phyloP scores from a whole-genome alignment of 768 basidiomycete species.

The Guyanaporus albipodus region DNA sequence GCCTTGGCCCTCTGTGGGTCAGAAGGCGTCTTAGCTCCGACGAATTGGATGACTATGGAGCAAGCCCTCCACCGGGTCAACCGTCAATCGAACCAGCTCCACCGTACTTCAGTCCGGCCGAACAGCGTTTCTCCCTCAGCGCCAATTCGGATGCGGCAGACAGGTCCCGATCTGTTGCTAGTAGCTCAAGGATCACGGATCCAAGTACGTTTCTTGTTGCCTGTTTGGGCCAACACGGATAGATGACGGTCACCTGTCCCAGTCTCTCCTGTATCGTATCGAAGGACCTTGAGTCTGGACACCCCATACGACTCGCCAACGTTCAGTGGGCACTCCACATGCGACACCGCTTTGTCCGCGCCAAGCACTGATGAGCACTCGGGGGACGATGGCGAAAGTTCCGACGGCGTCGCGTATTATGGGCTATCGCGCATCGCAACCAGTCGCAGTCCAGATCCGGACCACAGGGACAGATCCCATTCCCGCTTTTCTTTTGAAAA shows the following conservation, averaged over 20 bases:
- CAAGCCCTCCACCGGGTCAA: neutral
- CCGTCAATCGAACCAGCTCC: slow-evolving; percentile 28
- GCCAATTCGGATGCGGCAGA: neutral
- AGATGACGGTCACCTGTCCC: neutral
- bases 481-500: slow-evolving; percentile 53
- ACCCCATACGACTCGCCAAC: no score
- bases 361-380: slow-evolving; percentile 42
- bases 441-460: slow-evolving; percentile 17
- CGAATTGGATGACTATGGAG: neutral
- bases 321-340: slow-evolving; percentile 8
- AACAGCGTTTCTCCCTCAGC: neutral
- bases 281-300: no score
- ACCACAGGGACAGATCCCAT: slow-evolving; percentile 33
- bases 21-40: slow-evolving; percentile 10
- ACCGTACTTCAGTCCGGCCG: slow-evolving; percentile 25
- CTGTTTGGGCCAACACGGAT: neutral
- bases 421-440: slow-evolving; percentile 15
- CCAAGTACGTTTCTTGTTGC: slow-evolving; percentile 5
- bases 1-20: slow-evolving; percentile 6
- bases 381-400: slow-evolving; percentile 33
- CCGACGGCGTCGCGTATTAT: slow-evolving; percentile 13
- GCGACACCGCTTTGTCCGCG: slow-evolving; percentile 26
- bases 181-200: slow-evolving; percentile 9
- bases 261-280: slow-evolving; percentile 15
- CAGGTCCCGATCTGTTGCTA: slow-evolving; percentile 9